These are phyloP conservation scores for Penicillium sclerotiorum DNA, from an alignment of 2,329 filamentous ascomycete genomes.

Conservation along the genomic window DNA sequence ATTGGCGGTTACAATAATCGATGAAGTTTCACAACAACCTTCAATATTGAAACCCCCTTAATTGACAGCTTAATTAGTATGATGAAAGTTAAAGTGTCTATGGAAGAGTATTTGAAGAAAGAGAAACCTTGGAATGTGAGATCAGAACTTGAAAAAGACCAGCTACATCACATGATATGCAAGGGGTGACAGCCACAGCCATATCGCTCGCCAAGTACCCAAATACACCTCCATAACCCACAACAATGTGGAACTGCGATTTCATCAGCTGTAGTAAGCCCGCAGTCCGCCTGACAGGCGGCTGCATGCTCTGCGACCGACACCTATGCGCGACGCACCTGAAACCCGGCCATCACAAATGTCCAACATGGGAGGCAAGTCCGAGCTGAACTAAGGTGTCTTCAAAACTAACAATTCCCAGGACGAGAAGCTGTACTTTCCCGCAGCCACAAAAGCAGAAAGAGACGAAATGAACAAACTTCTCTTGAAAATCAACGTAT, in stretches of 20 bases:
- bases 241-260: conserved; percentile 38
- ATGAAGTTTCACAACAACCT: too few relatives aligned
- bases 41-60: too few relatives aligned
- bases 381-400: neutral
- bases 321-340: conserved; percentile 44
- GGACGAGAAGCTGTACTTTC: conserved; percentile 41
- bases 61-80: too few relatives aligned
- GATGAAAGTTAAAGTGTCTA: too few relatives aligned
- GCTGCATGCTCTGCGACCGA: conserved; percentile 43
- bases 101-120: too few relatives aligned
- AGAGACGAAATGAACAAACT: conserved; percentile 37
- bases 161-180: neutral
- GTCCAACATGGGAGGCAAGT: conserved; percentile 42
- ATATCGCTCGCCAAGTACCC: too few relatives aligned
- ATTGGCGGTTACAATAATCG: too few relatives aligned
- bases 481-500: conserved; percentile 39
- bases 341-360: conserved; percentile 35
- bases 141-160: too few relatives aligned
- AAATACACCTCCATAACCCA: neutral
- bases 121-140: too few relatives aligned
- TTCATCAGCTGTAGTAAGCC: conserved; percentile 33
- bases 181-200: conserved; percentile 1
- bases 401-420: neutral
- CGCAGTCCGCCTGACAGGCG: conserved; percentile 40
- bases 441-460: conserved; percentile 38